Percentiles rank a stretch among this genome's conserved stretches.
Conservation (phyloP, 495 filamentous ascomycete species). For the Trichoderma erinaceum region DNA sequence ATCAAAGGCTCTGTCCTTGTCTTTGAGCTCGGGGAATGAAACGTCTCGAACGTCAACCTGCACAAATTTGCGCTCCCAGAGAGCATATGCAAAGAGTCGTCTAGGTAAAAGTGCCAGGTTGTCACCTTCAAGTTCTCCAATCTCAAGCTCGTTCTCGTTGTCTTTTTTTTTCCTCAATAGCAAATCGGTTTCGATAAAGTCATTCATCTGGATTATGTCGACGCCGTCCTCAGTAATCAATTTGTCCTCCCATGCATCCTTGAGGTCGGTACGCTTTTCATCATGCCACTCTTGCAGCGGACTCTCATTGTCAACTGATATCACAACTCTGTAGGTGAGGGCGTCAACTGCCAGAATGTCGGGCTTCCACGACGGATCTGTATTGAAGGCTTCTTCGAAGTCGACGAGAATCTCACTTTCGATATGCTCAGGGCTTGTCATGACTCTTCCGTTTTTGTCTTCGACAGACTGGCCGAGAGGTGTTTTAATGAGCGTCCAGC, state of each 20-base stretch:
- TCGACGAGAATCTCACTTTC: conserved; percentile 49
- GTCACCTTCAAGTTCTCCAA: conserved; percentile 16
- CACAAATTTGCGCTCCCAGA: conserved; percentile 34
- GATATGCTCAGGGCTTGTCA: conserved; percentile 31
- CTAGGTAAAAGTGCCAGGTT: conserved; percentile 32
- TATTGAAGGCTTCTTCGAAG: conserved; percentile 38
- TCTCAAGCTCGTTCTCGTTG: conserved; percentile 21
- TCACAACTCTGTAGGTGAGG: background rate
- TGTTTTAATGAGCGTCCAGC: conserved; percentile 33
- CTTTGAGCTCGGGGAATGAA: conserved; percentile 33
- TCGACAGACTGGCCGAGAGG: conserved; percentile 17
- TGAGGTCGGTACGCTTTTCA: conserved; percentile 16
- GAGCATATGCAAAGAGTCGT: conserved; percentile 34
- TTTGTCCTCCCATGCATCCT: conserved; percentile 23
- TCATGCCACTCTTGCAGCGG: conserved; percentile 20
- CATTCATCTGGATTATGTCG: conserved; percentile 17
- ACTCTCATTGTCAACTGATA: conserved; percentile 23
- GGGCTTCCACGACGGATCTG: conserved; percentile 27
- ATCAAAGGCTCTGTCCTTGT: conserved; percentile 27
- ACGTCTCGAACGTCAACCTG: conserved; percentile 28
- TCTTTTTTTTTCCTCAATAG: conserved; percentile 29
- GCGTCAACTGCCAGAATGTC: conserved; percentile 15
- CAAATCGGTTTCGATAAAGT: conserved; percentile 19
- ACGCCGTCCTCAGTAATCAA: conserved; percentile 27
- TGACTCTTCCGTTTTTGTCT: conserved; percentile 23